phyloP scores from a whole-genome alignment of 2,329 filamentous ascomycete genomes.

The Dendryphion nanum region DNA sequence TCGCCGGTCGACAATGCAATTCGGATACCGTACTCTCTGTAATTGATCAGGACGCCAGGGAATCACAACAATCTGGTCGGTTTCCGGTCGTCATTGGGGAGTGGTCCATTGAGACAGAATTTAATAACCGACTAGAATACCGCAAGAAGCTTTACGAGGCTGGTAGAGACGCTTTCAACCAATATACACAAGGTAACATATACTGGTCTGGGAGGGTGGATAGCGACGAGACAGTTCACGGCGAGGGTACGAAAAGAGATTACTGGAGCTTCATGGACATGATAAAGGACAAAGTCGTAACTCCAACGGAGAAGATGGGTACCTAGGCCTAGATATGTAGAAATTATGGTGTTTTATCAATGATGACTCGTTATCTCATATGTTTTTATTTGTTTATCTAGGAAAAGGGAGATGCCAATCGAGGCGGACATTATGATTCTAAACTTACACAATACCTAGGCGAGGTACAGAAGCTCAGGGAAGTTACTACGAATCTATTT shows the following conservation, averaged over 20 bases:
- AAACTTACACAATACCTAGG: no score
- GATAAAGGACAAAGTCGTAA: conserved; percentile 3
- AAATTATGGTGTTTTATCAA: no score
- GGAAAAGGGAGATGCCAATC: no score
- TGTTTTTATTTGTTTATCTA: no score
- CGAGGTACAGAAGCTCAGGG: no score
- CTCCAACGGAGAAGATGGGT: neutral
- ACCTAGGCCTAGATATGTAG: no score
- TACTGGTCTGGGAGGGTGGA: conserved; percentile 22
- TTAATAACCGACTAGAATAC: conserved; percentile 31
- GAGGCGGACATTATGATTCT: no score
- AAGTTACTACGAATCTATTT: no score
- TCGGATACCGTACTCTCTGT: conserved; percentile 10
- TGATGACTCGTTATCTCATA: no score
- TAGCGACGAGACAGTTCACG: conserved; percentile 7
- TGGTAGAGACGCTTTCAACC: conserved; percentile 27
- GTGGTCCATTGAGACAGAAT: conserved; percentile 32
- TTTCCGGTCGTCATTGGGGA: conserved; percentile 35
- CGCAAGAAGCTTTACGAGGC: conserved; percentile 28
- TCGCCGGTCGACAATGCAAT: conserved; percentile 13
- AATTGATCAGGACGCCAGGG: conserved; percentile 13
- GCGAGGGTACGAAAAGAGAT: conserved; percentile 5
- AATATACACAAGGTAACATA: conserved; percentile 26
- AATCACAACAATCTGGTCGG: conserved; percentile 9
- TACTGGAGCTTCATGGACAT: conserved; percentile 9